Evolutionary conservation across 148 eudicot genomes (phyloP), one percentile per base, ranked within the genome.

Genomic region (Amaranthus hypochondriacus): DNA sequence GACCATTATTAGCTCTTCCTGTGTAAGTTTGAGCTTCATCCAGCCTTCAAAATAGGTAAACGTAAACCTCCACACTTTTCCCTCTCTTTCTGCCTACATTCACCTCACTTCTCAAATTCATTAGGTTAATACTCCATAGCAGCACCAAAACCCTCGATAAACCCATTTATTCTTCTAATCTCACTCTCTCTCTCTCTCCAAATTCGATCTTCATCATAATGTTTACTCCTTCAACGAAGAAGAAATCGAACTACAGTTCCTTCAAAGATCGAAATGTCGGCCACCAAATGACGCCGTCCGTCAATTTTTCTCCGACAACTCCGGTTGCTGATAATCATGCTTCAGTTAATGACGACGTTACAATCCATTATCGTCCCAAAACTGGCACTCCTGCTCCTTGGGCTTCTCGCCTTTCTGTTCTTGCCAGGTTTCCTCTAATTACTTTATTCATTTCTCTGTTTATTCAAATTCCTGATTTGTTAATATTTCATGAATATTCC

Each of bases 321-420:
- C 91, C 97, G 2, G 48, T 74, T 0, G 62, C 76, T 5, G 87
- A 81, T 10, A 78, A 71, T 59, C 84, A 85, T 43, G 74, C 44
- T 42, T 50, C 71, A 12, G 58, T 50, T 43, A 68, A 53, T 72
- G 86, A 75, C 58, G 85, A 75, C 53, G 63, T 55, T 56, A 56
- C 63, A 0, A 49, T 90, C 63, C 85, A 87, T 44, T 82, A 91
- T 79, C 97, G 98, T 52, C 98, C 98, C 6, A 71, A 79, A 74
- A 89, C 91, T 52, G 98, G 98, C 65, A 93, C 98, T 67, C 98
- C 98, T 9, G 97, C 98, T 28, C 98, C 98, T 1, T 93, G 98
- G 97, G 79, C 92, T 50, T 83, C 97, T 73, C 97, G 97, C 46
- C 84, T 89, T 18, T 93, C 97, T 51, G 90, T 91, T 43, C 86